phyloP scores from a whole-genome alignment of 1,139 yeast species.

The Pichia sp. region DNA sequence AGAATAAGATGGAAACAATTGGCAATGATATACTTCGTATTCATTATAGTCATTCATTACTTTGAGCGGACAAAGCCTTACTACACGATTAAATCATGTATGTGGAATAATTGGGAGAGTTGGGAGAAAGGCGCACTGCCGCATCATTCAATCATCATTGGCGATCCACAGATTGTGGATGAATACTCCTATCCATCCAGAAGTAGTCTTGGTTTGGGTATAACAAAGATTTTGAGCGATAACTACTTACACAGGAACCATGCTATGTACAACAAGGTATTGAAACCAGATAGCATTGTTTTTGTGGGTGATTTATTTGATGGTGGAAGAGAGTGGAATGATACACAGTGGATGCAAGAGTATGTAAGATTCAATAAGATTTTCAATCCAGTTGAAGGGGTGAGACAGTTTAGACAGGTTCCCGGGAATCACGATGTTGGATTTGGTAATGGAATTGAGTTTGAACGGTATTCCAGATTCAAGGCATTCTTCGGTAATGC shows the following conservation, averaged over 20 bases:
- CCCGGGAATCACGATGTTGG: conserved; percentile 99
- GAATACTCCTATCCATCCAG: conserved; percentile 57
- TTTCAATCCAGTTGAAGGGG: conserved; percentile 44
- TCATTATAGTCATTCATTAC: conserved; percentile 49
- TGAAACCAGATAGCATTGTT: conserved; percentile 70
- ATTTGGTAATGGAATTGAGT: conserved; percentile 60
- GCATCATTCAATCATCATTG: conserved; percentile 64
- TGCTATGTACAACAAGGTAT: conserved; percentile 45
- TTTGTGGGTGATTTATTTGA: conserved; percentile 91
- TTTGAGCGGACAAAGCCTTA: conserved; percentile 55
- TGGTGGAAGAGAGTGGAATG: conserved; percentile 89
- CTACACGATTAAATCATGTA: conserved; percentile 42
- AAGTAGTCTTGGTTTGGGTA: conserved; percentile 37
- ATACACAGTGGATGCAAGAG: conserved; percentile 66
- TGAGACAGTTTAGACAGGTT: conserved; percentile 39
- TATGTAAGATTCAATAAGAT: conserved; percentile 57
- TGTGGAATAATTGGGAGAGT: conserved; percentile 59
- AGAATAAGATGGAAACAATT: conserved; percentile 20
- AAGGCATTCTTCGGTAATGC: conserved; percentile 66
- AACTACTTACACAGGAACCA: conserved; percentile 76
- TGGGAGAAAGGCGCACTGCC: conserved; percentile 39
- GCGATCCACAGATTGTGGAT: conserved; percentile 55
- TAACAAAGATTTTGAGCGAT: conserved; percentile 51
- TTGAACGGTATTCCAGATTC: conserved; percentile 54
- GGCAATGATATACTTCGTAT: conserved; percentile 27